These are phyloP conservation scores for Globisporangium perplexum DNA, from an alignment of 352 stramenopile species.

Conservation along the genomic window DNA sequence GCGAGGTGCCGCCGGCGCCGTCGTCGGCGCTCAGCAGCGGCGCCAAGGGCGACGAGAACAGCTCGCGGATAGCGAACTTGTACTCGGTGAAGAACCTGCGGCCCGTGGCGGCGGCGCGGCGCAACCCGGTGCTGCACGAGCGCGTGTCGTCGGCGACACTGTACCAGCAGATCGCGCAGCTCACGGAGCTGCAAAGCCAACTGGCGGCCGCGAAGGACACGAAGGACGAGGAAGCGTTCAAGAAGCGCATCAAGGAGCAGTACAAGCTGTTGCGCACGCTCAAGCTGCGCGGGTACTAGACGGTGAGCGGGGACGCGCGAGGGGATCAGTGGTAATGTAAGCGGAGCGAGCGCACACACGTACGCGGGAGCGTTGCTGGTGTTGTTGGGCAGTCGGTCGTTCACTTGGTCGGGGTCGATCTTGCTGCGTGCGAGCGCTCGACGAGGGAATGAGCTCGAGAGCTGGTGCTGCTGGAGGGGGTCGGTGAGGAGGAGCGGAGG, in stretches of 20 bases:
- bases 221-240: slow-evolving; percentile 44
- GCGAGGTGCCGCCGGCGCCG: slow-evolving; percentile 1
- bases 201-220: slow-evolving; percentile 39
- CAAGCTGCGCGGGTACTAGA: slow-evolving; percentile 25
- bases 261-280: slow-evolving; percentile 45
- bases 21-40: neutral
- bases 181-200: slow-evolving; percentile 46
- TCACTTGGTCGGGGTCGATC: no score
- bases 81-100: slow-evolving; percentile 15
- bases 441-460: neutral
- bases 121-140: slow-evolving; percentile 23
- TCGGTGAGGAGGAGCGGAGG: no score
- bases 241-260: slow-evolving; percentile 50
- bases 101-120: slow-evolving; percentile 5
- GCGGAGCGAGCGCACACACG: neutral
- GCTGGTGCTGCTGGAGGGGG: no score
- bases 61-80: slow-evolving; percentile 11
- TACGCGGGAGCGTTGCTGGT: no score
- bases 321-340: neutral
- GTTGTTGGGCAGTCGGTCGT: no score
- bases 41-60: slow-evolving; percentile 12
- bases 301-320: neutral
- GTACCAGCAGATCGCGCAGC: slow-evolving; percentile 45
- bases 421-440: neutral
- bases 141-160: slow-evolving; percentile 29